phyloP scores from a whole-genome alignment of 2,329 filamentous ascomycete genomes.

The Exophiala aquamarina region DNA sequence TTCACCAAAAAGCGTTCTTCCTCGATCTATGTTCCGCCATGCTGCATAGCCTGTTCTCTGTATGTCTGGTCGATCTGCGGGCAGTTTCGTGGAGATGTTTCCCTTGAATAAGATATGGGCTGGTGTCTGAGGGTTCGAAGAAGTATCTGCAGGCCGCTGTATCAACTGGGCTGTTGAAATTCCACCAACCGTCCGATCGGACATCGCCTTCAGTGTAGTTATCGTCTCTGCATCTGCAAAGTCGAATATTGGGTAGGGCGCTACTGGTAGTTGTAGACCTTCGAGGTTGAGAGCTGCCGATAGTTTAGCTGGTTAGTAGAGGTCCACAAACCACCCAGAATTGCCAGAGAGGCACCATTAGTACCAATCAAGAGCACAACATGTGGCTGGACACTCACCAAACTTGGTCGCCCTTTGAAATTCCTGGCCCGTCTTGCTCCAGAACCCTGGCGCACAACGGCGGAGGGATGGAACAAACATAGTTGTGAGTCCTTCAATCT shows the following conservation, averaged over 20 bases:
- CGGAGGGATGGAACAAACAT: conserved; percentile 25
- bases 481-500: not conserved
- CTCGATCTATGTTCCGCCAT: conserved; percentile 78
- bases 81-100: conserved; percentile 81
- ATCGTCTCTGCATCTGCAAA: conserved; percentile 39
- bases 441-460: conserved; percentile 29
- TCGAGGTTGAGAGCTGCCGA: conserved; percentile 29
- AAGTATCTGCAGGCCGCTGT: conserved; percentile 53
- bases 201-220: conserved; percentile 69
- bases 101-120: conserved; percentile 82
- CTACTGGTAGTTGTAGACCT: conserved; percentile 20
- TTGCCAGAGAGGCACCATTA: too few species aligned
- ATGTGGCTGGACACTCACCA: conserved; percentile 22
- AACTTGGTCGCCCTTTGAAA: conserved; percentile 27
- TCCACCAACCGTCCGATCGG: conserved; percentile 82
- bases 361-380: too few species aligned
- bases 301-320: not conserved
- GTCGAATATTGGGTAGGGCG: conserved; percentile 27
- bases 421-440: conserved; percentile 27
- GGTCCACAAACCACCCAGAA: too few species aligned
- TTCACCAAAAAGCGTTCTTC: conserved; percentile 79
- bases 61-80: conserved; percentile 69
- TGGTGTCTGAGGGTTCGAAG: conserved; percentile 39
- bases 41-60: conserved; percentile 84
- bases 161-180: conserved; percentile 75